Conservation (phyloP, 2,329 filamentous ascomycete species). For the Zelopaecilomyces penicillatus region DNA sequence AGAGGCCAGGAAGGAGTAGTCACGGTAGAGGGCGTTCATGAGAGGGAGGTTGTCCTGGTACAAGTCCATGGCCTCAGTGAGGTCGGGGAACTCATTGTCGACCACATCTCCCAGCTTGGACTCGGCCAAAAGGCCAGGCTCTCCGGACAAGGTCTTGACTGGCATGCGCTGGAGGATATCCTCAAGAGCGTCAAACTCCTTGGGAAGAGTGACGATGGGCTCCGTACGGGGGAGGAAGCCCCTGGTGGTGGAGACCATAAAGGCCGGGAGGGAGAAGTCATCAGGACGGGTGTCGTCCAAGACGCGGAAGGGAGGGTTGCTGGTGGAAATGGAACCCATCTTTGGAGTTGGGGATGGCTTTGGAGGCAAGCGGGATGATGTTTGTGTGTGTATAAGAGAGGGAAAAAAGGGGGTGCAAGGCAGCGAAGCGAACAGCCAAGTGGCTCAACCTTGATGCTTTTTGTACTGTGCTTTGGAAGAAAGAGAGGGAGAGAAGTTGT, state of each 20-base stretch:
- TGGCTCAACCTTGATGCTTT: too few species aligned
- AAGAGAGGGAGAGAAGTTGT: not conserved
- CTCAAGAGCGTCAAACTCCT: constrained; percentile 65
- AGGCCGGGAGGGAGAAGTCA: constrained; percentile 58
- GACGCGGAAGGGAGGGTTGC: constrained; percentile 43
- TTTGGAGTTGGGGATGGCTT: not conserved
- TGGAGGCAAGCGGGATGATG: not conserved
- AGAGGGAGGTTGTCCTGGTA: constrained; percentile 65
- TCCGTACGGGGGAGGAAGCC: constrained; percentile 66
- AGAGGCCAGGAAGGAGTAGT: constrained; percentile 86
- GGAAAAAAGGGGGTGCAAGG: constrained; percentile 1
- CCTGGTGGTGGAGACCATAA: constrained; percentile 69
- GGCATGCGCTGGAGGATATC: constrained; percentile 70
- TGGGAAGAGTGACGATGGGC: constrained; percentile 55
- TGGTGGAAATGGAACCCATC: constrained; percentile 34
- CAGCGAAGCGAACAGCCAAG: too few species aligned
- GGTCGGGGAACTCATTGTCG: constrained; percentile 64
- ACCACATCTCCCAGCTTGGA: constrained; percentile 70
- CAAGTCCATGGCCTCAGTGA: constrained; percentile 64
- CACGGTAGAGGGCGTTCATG: constrained; percentile 80
- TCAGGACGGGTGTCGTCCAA: constrained; percentile 54
- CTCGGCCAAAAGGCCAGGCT: constrained; percentile 67
- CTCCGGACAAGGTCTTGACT: constrained; percentile 63
- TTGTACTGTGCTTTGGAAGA: constrained; percentile 3
- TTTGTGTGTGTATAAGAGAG: constrained; percentile 7